Base-by-base conservation (phyloP, 495 filamentous ascomycete genomes). In the Penicillium bovifimosum region DNA sequence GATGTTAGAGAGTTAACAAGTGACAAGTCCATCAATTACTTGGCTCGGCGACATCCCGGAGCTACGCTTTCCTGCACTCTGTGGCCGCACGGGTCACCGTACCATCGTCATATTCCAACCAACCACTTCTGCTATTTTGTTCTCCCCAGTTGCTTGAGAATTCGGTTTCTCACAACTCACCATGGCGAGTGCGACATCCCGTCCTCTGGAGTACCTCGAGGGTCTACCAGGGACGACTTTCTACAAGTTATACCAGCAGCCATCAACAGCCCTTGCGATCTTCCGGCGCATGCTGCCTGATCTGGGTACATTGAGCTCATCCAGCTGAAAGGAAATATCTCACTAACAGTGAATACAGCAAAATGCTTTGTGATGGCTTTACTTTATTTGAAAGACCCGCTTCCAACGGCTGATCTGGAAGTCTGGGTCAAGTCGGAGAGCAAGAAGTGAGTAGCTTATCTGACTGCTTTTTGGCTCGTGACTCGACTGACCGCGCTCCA, bases 261-360 rank as follows among this genome's bases (percentile, higher is more conserved):
- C 93, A 10, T 95, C 91, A 7, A 95, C 95, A 5, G 86, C 90
- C 26, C 83, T 98, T 36, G 95, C 93, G 45, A 91, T 98, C 58
- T 97, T 96, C 70, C 83, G 95, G 57, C 90, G 93, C 72, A 96
- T 97, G 91, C 80, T 97, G 50, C 88, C 95, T 53, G 88, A 91
- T 52, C 70, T 96, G 47, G 90, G 90, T 92, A 79, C 60, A 76
- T 63, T 39, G 45, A 58, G 59, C 56, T 59, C 32, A 32, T 60
- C 40, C 16, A 41, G n/a, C 41, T 31, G 16, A 45, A 28, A 41
- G 35, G 29, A 14, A 49, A 27, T 17, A 14, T 41, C 28, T 32
- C n/a, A 60, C 66, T 71, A 56, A 73, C 55, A 26, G 32, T 38
- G 41, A 48, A 17, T 49, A 57, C 65, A 91, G 93, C 93, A 62